Evolutionary conservation across 2,329 filamentous ascomycete species (phyloP), one percentile per base, ranked within the genome.

Genomic region (Corinectria fuckeliana): DNA sequence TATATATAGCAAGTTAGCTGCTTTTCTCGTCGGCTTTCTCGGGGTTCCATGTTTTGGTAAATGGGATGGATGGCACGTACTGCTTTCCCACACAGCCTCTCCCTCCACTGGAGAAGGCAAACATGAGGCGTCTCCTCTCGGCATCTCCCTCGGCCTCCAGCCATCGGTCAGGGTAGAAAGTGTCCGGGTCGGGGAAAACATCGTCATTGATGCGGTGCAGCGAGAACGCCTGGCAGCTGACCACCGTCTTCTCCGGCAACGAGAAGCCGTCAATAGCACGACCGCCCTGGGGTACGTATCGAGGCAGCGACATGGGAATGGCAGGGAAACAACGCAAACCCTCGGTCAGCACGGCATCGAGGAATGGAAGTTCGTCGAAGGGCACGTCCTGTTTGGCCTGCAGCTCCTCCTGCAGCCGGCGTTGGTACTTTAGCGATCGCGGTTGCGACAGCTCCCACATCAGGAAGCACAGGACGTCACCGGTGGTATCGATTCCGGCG

Each of bases 121-220:
- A 90, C 68, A 88, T 85, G 7, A 85, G 69, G 41, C 85, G 78
- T 65, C 85, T 85, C 57, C 86, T 80, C 68, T 94, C 90, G 59
- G 89, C 83, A 67, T 94, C 91, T 2, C 91, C 92, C 44, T 88
- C 83, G 8, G 84, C 81, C 14, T 83, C 86, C 64, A 97, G 85
- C 93, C 93, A 97, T 66, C 94, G 84, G 56, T 94, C 91, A 0
- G 93, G 93, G 50, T 88, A 82, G 71, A 93, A 97, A 5, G 75
- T 77, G 60, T 96, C 90, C 0, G 93, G 90, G 41, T 93, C 84
- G 1, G 89, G 87, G 72, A 96, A 98, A 1, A 92, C 89, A 56
- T 88, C 82, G 10, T 77, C 72, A 63, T 89, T 83, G 56, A 86
- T 77, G 18, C 82, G 81, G 63, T 89, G 85, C 30, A 87, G 78